Evolutionary conservation across 2,329 filamentous ascomycete genomes (phyloP).

Genomic region (Aureobasidium sp.): DNA sequence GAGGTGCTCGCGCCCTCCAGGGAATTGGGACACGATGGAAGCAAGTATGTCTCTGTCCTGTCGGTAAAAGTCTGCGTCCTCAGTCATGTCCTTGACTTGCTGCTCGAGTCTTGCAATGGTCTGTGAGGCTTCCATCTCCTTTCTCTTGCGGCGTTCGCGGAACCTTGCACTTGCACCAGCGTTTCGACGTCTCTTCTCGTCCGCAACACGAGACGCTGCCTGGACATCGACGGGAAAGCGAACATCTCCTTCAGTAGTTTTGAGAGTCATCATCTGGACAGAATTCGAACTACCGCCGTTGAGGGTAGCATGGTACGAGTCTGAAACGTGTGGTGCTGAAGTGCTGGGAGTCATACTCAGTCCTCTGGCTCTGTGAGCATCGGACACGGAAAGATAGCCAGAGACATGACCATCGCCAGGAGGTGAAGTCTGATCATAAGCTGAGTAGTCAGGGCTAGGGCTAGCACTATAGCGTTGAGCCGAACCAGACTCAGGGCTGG

Average conservation of each 20-base stretch:
- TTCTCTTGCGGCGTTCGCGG: conserved; percentile 72
- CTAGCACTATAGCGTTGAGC: conserved; percentile 33
- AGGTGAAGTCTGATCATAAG: conserved; percentile 36
- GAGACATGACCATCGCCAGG: conserved; percentile 3
- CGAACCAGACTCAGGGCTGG: conserved; percentile 23
- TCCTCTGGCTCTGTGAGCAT: conserved; percentile 7
- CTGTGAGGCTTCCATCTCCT: conserved; percentile 64
- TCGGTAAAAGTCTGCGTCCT: conserved; percentile 67
- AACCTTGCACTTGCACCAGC: conserved; percentile 80
- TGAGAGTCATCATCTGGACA: conserved; percentile 49
- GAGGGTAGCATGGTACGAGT: conserved; percentile 28
- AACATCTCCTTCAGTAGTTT: conserved; percentile 45
- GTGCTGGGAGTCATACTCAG: conserved; percentile 4
- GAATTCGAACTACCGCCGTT: conserved; percentile 38
- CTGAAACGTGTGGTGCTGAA: conserved; percentile 17
- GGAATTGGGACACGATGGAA: conserved; percentile 56
- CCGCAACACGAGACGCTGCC: conserved; percentile 72
- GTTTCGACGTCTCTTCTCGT: conserved; percentile 80
- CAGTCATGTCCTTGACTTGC: conserved; percentile 59
- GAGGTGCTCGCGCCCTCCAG: conserved; percentile 43
- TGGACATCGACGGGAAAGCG: conserved; percentile 70
- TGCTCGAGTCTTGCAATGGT: conserved; percentile 64
- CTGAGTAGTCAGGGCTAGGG: conserved; percentile 43
- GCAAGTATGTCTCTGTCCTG: conserved; percentile 65
- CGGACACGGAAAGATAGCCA: conserved; percentile 11